A percentile compares a stretch with the other conserved stretches of the same genome.
These are phyloP conservation scores for Chenopodium berlandieri DNA, from an alignment of 148 eudicot species.

Conservation along the genomic window DNA sequence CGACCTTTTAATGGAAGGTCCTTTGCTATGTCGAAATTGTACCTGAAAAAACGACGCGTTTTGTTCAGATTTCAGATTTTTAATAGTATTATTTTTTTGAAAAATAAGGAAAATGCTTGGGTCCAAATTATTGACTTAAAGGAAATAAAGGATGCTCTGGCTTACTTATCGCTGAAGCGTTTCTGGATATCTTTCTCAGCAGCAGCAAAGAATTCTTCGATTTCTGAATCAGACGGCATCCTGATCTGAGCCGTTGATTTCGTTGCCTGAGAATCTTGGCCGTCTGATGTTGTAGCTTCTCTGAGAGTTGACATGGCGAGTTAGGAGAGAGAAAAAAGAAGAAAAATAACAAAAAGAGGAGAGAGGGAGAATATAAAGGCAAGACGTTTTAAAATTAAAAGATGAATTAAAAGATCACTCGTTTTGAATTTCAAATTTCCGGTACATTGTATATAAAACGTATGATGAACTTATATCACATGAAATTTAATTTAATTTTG, in stretches of 20 bases:
- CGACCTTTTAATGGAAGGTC: constrained; percentile 79
- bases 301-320: constrained; percentile 9
- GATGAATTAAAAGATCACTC: background rate
- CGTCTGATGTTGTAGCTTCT: constrained; percentile 11
- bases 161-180: constrained; percentile 67
- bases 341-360: background rate
- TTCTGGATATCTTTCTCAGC: constrained; percentile 71
- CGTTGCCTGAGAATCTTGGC: constrained; percentile 9
- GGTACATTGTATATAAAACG: constrained; percentile 23
- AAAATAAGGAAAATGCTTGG: background rate
- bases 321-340: background rate
- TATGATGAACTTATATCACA: constrained; percentile 5
- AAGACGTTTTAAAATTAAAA: constrained; percentile 9
- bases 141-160: background rate
- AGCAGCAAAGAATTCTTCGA: constrained; percentile 70
- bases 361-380: constrained; percentile 7
- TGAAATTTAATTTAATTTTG: background rate
- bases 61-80: background rate
- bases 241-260: constrained; percentile 30
- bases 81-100: background rate
- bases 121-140: background rate
- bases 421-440: constrained; percentile 39
- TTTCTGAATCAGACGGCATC: constrained; percentile 69
- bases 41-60: constrained; percentile 43
- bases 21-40: constrained; percentile 72